A percentile compares a stretch with the other conserved stretches of the same genome.
phyloP scores from a whole-genome alignment of 805 yeast species.

The Wickerhamomyces ciferrii region DNA sequence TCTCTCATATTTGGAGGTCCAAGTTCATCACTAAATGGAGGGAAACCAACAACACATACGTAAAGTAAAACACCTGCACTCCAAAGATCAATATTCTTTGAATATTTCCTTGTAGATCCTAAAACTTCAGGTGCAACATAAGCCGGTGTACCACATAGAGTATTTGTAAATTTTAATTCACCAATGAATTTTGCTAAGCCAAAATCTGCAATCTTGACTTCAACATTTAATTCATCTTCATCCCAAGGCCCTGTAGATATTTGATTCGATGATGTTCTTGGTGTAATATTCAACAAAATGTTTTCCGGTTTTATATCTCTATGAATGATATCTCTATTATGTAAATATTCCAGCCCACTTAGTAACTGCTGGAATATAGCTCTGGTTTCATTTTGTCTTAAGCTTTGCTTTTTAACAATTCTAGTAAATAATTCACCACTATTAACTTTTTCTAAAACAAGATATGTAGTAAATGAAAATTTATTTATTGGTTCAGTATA shows the following conservation, averaged over 20 bases:
- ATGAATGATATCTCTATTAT: conserved; percentile 66
- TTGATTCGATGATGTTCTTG: conserved; percentile 25
- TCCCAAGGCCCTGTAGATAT: conserved; percentile 37
- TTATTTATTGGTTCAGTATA: conserved; percentile 50
- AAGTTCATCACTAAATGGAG: conserved; percentile 78
- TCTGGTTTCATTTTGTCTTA: conserved; percentile 58
- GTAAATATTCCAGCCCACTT: conserved; percentile 61
- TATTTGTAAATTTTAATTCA: conserved; percentile 66
- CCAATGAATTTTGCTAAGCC: conserved; percentile 65
- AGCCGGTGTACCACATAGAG: conserved; percentile 83
- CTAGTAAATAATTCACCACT: conserved; percentile 75
- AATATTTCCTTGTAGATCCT: conserved; percentile 46
- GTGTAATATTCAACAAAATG: conserved; percentile 46
- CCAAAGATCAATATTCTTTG: conserved; percentile 78
- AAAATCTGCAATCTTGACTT: conserved; percentile 78
- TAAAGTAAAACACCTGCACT: conserved; percentile 74
- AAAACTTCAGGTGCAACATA: conserved; percentile 81
- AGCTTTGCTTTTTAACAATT: conserved; percentile 56
- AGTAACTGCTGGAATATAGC: conserved; percentile 61
- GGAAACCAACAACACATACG: conserved; percentile 79
- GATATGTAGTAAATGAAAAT: conserved; percentile 38
- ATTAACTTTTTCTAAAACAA: conserved; percentile 68
- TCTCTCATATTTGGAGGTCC: conserved; percentile 78
- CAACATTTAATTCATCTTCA: conserved; percentile 50
- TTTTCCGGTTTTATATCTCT: conserved; percentile 81